Evolutionary conservation across 2,329 filamentous ascomycete species (phyloP).

Genomic region (Aureobasidium subglaciale): DNA sequence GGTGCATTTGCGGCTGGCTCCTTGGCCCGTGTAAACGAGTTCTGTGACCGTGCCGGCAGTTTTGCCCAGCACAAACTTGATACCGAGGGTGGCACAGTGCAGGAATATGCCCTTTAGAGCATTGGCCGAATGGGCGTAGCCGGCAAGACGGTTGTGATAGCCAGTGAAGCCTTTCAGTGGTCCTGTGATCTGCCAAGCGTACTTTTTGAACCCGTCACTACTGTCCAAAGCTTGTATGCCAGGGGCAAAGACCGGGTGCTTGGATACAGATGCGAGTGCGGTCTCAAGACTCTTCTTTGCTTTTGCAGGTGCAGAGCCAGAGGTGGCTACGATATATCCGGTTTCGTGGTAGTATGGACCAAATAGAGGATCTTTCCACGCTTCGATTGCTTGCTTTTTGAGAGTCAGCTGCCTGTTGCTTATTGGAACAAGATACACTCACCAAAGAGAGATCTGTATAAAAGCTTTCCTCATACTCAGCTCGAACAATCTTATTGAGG

Average conservation of each 20-base stretch:
- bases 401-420: neutral
- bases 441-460: constrained; percentile 50
- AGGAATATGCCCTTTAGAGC: constrained; percentile 43
- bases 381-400: constrained; percentile 41
- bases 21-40: neutral
- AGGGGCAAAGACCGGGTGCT: constrained; percentile 34
- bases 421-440: neutral
- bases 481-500: constrained; percentile 55
- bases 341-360: constrained; percentile 47
- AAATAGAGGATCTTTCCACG: constrained; percentile 49
- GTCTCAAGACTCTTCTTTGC: constrained; percentile 41
- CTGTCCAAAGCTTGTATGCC: constrained; percentile 35
- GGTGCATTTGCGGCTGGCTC: neutral
- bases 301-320: constrained; percentile 42
- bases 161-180: constrained; percentile 47
- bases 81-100: constrained; percentile 34
- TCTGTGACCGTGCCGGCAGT: neutral
- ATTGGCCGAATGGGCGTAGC: constrained; percentile 51
- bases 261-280: constrained; percentile 36
- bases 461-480: constrained; percentile 52
- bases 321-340: constrained; percentile 47
- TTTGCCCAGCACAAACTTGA: constrained; percentile 19
- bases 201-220: constrained; percentile 35
- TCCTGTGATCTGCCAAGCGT: constrained; percentile 43
- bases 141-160: constrained; percentile 52